Base-by-base conservation (phyloP, 352 stramenopile species). In the Globisporangium spinosum region DNA sequence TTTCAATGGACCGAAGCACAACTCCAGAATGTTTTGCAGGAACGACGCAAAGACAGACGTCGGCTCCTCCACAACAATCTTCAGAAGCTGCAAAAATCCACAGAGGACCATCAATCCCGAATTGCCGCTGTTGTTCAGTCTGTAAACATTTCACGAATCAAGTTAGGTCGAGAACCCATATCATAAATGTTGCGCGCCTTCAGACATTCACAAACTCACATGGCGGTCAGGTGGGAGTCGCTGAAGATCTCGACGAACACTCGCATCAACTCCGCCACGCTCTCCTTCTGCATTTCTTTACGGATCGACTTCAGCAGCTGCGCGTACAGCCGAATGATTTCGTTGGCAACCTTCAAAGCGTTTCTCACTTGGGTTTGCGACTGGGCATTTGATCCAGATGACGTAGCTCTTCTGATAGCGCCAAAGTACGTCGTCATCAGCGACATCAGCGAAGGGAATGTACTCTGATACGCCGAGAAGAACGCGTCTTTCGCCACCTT, bases 171-270 rank as follows among this genome's bases (percentile, higher is more conserved):
- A 27, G 51, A 13, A 2, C 6, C 40, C 9, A 51, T n/a, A 10
- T 27, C 32, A 59, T 9, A n/a, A 23, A 17, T 2, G 38, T 3
- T 3, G 34, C 47, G 57, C 12, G 22, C 5, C 22, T 45, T 40
- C 20, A 53, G 2, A 53, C 12, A 49, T 22, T 10, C 7, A 9
- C 27, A 22, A 6, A 84, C 82, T 68, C 84, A 94, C 86, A 88
- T 70, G 53, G 71, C 60, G 23, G 77, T 83, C n/a, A 94, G 76
- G n/a, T 91, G 84, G 29, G 75, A 35, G 53, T 93, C 76, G 54
- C 86, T 85, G 68, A 94, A 94, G 34, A 92, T 90, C 64, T 91
- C 82, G 25, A 94, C 83, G 56, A 94, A 92, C 17, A 84, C 79
- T 49, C 72, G 77, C 76, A 94, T 92, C 56, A 93, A 82, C 23